These are phyloP conservation scores for Schrenkiella parvula DNA, from an alignment of 345 rosid genomes.

Conservation along the genomic window DNA sequence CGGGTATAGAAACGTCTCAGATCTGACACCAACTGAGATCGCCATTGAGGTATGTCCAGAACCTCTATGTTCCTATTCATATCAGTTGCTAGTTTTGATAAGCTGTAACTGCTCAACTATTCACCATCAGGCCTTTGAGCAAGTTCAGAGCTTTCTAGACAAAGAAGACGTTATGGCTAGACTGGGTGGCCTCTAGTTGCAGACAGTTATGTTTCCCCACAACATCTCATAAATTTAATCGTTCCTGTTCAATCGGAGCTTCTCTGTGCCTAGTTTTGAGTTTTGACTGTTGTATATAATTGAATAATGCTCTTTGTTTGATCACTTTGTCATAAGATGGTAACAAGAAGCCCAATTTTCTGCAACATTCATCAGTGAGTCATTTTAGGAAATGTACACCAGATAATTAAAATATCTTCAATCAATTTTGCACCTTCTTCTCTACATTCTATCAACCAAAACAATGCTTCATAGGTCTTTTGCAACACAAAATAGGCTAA, in stretches of 20 bases:
- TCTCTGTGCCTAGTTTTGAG: conserved; percentile 15
- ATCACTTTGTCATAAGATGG: background rate
- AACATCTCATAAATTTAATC: background rate
- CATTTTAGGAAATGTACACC: background rate
- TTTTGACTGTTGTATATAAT: conserved; percentile 11
- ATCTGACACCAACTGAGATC: conserved; percentile 58
- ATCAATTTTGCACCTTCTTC: background rate
- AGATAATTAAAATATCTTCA: background rate
- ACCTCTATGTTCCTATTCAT: background rate
- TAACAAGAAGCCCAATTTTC: background rate
- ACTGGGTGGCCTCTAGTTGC: background rate
- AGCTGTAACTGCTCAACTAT: conserved; percentile 4
- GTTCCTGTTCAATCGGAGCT: background rate
- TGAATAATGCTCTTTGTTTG: background rate
- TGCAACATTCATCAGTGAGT: background rate
- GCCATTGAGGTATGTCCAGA: conserved; percentile 51
- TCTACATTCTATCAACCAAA: background rate
- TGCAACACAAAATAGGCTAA: background rate
- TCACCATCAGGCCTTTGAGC: conserved; percentile 23
- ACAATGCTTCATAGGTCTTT: background rate
- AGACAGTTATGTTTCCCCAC: background rate
- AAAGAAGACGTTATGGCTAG: conserved; percentile 1
- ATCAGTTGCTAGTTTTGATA: background rate
- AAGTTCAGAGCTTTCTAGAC: conserved; percentile 8
- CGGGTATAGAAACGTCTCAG: conserved; percentile 52